phyloP scores from a whole-genome alignment of 108 stramenopile genomes.

The Nitzschia putrida region DNA sequence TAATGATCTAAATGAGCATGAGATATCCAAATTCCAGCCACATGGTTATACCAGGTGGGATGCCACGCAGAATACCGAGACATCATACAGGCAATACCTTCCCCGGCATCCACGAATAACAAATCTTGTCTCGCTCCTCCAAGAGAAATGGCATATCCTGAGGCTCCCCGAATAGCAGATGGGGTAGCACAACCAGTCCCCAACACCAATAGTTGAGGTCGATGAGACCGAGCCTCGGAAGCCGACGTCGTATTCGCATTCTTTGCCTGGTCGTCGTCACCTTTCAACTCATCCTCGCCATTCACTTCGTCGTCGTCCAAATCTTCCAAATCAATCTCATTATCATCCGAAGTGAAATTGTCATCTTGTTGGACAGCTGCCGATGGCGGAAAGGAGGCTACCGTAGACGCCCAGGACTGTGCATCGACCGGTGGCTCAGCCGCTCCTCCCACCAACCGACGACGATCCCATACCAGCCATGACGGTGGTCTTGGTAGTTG shows the following conservation, averaged over 20 bases:
- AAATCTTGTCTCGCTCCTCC: constrained; percentile 31
- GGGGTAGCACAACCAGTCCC: constrained; percentile 90
- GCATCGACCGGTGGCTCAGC: no score
- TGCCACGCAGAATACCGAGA: constrained; percentile 30
- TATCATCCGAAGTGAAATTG: constrained; percentile 6
- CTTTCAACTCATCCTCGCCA: background rate
- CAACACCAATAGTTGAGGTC: constrained; percentile 61
- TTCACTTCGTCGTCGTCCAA: constrained; percentile 6
- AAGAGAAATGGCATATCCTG: constrained; percentile 65
- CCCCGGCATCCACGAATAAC: constrained; percentile 75
- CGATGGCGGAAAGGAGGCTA: no score
- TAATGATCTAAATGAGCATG: constrained; percentile 87
- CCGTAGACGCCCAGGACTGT: no score
- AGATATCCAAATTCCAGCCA: constrained; percentile 79
- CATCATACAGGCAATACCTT: constrained; percentile 67
- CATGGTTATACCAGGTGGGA: constrained; percentile 27
- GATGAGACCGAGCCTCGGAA: constrained; percentile 5
- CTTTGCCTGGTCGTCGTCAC: background rate
- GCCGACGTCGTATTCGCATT: background rate
- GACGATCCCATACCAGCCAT: constrained; percentile 10
- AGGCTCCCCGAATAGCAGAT: constrained; percentile 68
- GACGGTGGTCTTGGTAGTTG: background rate
- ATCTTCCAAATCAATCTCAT: constrained; percentile 29
- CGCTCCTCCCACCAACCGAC: background rate
- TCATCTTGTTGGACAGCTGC: no score